Conservation (phyloP, 2,329 filamentous ascomycete species). For the Raffaelea ambrosiae region DNA sequence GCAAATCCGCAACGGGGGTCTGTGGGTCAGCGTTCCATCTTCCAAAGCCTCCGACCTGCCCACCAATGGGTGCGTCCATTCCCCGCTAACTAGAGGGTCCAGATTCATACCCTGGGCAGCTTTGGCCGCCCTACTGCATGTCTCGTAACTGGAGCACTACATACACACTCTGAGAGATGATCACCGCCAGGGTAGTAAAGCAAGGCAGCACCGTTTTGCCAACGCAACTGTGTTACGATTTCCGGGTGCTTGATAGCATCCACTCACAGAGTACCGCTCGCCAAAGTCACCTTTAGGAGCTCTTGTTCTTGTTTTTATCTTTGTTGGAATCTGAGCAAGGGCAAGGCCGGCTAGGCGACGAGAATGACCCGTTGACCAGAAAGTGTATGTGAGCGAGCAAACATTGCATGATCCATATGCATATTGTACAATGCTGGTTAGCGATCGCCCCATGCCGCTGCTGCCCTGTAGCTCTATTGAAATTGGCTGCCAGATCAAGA, state of each 20-base stretch:
- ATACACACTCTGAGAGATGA: neutral
- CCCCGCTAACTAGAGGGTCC: neutral
- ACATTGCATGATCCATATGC: slow-evolving; percentile 18
- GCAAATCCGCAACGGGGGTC: slow-evolving; percentile 6
- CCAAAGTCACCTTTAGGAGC: too few species aligned
- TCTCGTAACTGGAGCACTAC: neutral
- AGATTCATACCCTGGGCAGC: neutral
- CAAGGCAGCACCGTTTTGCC: slow-evolving; percentile 6
- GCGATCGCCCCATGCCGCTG: slow-evolving; percentile 7
- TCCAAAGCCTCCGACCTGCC: neutral
- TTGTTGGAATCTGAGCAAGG: too few species aligned
- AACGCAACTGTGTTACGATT: too few species aligned
- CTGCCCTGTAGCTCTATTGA: too few species aligned
- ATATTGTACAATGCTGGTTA: slow-evolving; percentile 22
- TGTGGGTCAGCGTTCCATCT: slow-evolving; percentile 8
- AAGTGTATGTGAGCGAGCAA: neutral
- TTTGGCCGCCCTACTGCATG: neutral
- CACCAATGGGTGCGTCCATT: neutral
- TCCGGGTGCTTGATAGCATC: too few species aligned
- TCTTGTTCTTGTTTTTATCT: too few species aligned
- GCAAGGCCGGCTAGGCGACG: too few species aligned
- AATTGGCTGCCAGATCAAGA: too few species aligned
- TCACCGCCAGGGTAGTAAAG: slow-evolving; percentile 3
- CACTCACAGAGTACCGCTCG: too few species aligned
- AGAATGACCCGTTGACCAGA: too few species aligned